Evolutionary conservation across 2,329 filamentous ascomycete genomes (phyloP).

Genomic region (Monosporascus sp.): DNA sequence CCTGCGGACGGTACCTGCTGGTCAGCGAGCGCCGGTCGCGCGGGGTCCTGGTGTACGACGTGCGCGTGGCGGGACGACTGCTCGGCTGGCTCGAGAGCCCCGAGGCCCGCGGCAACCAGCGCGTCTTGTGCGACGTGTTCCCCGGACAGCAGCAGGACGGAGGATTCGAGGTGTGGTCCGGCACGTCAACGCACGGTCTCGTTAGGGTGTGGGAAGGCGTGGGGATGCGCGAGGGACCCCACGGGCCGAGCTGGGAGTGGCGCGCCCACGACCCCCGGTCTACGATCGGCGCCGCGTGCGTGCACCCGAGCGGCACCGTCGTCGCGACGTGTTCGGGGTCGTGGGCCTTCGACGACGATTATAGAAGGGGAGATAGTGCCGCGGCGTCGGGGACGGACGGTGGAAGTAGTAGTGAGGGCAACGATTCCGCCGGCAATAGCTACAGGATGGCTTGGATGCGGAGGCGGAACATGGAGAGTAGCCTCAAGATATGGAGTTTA

Average conservation of each 20-base stretch:
- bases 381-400: neutral
- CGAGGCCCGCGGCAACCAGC: constrained; percentile 48
- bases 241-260: constrained; percentile 46
- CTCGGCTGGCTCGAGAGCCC: constrained; percentile 50
- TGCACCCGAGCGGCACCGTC: constrained; percentile 53
- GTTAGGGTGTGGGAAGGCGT: constrained; percentile 57
- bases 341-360: constrained; percentile 35
- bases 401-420: constrained; percentile 1
- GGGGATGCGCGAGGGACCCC: constrained; percentile 40
- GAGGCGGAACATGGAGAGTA: constrained; percentile 34
- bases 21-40: constrained; percentile 54
- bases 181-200: constrained; percentile 44
- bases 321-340: constrained; percentile 53
- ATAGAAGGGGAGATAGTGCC: constrained; percentile 2
- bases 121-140: constrained; percentile 52
- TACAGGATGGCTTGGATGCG: constrained; percentile 18
- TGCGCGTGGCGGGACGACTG: constrained; percentile 54
- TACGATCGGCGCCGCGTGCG: constrained; percentile 43
- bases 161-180: constrained; percentile 60
- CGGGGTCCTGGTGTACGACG: constrained; percentile 57
- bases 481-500: constrained; percentile 42
- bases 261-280: constrained; percentile 34
- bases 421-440: constrained; percentile 6
- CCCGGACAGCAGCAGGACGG: constrained; percentile 27
- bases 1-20: constrained; percentile 58